Evolutionary conservation across 805 yeast genomes (phyloP).

Genomic region (Suhomyces tanzawaensis): DNA sequence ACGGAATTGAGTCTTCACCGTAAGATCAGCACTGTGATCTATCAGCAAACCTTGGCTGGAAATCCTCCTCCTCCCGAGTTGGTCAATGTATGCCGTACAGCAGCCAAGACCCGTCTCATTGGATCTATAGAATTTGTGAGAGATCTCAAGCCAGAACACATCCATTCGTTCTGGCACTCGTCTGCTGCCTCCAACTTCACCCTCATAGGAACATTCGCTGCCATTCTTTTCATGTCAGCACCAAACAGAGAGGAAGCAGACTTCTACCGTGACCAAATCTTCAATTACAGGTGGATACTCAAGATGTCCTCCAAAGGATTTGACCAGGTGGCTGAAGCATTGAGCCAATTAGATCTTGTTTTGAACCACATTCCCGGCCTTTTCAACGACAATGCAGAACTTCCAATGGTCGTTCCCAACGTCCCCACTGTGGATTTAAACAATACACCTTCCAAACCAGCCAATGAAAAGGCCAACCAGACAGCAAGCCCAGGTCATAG

Average conservation of each 20-base stretch:
- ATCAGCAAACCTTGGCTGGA: conserved; percentile 33
- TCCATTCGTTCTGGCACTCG: conserved; percentile 88
- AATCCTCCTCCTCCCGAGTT: conserved; percentile 35
- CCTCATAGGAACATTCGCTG: conserved; percentile 84
- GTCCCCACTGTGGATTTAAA: conserved; percentile 25
- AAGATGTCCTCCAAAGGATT: conserved; percentile 74
- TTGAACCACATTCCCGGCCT: conserved; percentile 75
- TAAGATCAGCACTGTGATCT: conserved; percentile 59
- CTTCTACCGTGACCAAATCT: conserved; percentile 63
- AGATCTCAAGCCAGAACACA: conserved; percentile 74
- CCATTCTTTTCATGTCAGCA: conserved; percentile 67
- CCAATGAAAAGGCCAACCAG: conserved; percentile 1
- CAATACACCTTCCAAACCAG: conserved; percentile 8
- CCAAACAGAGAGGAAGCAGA: conserved; percentile 57
- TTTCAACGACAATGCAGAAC: conserved; percentile 36
- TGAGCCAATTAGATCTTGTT: conserved; percentile 67
- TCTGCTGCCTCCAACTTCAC: conserved; percentile 77
- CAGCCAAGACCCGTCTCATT: conserved; percentile 76
- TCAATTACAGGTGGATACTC: conserved; percentile 73
- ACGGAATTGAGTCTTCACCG: conserved; percentile 87
- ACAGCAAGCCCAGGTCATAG: background rate
- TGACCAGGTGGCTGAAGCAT: conserved; percentile 73
- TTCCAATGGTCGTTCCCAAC: conserved; percentile 37
- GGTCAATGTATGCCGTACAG: conserved; percentile 67
- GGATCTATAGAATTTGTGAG: conserved; percentile 82